Base-by-base conservation (phyloP, 331 rosid genomes). In the Malus hybrid region DNA sequence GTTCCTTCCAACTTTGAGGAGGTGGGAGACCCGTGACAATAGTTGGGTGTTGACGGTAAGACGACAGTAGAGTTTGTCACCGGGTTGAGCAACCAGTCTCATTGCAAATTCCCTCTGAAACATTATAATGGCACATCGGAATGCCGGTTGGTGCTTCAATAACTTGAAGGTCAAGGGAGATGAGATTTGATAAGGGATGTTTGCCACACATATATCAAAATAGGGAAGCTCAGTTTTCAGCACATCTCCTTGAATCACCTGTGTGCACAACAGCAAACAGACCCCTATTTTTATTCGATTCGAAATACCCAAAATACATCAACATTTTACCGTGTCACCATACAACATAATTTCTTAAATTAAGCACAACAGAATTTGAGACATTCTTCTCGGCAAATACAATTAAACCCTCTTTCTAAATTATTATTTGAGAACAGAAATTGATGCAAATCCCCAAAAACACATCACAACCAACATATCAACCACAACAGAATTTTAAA, bases 141-240 rank as follows among this genome's bases (percentile, higher is more conserved):
- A 93, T 1, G 87, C 66, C 10, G 96, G 96, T 63, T 87, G 88
- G 79, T 93, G 97, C 75, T 74, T 82, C 71, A 93, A 78, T 75
- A 93, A 80, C 87, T 91, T 91, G 84, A 93, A 93, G 5, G 98
- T 93, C 36, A 89, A 96, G n/a, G 93, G 96, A 6, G 97, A 91
- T 2, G 98, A 93, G 53, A 93, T 93, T 81, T 93, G 98, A 80
- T 91, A 93, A 14, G 97, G 98, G 80, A 91, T 93, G 77, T 91
- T 93, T 1, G 98, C 96, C 77, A 93, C 96, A 19, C 98, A 89
- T 48, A 90, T 85, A 62, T 91, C 97, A 61, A 93, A 91, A 76
- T 90, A 89, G 1, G 97, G 98, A 73, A 93, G 97, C 20, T 90
- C 98, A 6, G 98, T 87, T 79, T 33, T 88, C 53, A 93, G 86